A percentile compares a stretch with the other conserved stretches of the same genome.
phyloP scores from a whole-genome alignment of 306 rosid genomes.

The Inga laurina region DNA sequence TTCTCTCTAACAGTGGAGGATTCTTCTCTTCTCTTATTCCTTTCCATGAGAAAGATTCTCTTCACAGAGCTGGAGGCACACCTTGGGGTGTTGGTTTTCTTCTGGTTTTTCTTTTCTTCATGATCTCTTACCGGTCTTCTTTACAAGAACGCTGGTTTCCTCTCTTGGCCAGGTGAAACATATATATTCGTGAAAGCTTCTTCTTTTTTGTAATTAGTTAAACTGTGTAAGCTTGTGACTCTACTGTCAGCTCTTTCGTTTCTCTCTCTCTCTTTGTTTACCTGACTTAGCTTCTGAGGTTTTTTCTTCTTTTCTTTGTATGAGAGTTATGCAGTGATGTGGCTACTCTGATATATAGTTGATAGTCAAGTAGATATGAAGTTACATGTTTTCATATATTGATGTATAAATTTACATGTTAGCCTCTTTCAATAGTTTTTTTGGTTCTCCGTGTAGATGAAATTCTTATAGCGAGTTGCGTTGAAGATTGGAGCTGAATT shows the following conservation, averaged over 20 bases:
- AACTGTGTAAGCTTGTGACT: conserved; percentile 10
- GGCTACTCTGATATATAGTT: background rate
- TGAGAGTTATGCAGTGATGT: background rate
- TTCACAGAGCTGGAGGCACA: conserved; percentile 74
- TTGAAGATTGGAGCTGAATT: background rate
- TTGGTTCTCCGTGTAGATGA: too few species aligned
- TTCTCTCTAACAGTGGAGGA: conserved; percentile 41
- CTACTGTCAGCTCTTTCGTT: background rate
- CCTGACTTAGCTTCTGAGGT: background rate
- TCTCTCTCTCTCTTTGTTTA: background rate
- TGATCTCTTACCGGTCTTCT: conserved; percentile 71
- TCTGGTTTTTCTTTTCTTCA: conserved; percentile 65
- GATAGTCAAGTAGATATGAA: background rate
- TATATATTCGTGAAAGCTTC: background rate
- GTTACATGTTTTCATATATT: background rate
- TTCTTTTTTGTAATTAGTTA: background rate
- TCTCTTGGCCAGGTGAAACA: conserved; percentile 46
- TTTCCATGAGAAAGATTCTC: conserved; percentile 54
- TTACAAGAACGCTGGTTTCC: conserved; percentile 85
- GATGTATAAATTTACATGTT: background rate
- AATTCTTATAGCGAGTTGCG: background rate
- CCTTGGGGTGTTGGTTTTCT: conserved; percentile 86
- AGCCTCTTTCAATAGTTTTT: background rate
- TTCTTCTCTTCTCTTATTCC: conserved; percentile 39
- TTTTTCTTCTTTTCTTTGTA: background rate